Evolutionary conservation across 441 rosid genomes (phyloP).

Genomic region (Capsella rubella): DNA sequence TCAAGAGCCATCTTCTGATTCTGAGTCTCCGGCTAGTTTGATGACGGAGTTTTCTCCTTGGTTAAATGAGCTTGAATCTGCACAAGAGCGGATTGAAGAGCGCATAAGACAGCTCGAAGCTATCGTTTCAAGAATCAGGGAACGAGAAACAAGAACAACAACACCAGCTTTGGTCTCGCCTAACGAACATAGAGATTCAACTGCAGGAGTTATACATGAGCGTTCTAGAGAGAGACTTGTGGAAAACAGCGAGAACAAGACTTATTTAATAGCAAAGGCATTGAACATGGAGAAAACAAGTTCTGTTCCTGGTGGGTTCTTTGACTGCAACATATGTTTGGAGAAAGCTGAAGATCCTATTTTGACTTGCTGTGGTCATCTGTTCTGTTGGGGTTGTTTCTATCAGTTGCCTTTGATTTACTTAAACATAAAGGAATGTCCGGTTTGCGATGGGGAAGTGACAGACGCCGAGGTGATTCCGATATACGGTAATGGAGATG

Average conservation of each 20-base stretch:
- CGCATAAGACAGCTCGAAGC: conserved; percentile 64
- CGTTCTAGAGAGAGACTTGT: conserved; percentile 35
- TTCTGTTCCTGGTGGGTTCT: conserved; percentile 48
- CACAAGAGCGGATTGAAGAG: conserved; percentile 61
- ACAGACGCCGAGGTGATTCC: conserved; percentile 59
- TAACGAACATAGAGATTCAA: conserved; percentile 34
- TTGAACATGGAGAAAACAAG: conserved; percentile 50
- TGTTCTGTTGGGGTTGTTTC: conserved; percentile 66
- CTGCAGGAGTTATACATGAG: conserved; percentile 42
- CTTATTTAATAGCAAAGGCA: conserved; percentile 60
- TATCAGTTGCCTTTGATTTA: conserved; percentile 52
- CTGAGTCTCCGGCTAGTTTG: conserved; percentile 45
- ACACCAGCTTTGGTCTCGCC: conserved; percentile 8
- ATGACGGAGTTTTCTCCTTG: conserved; percentile 49
- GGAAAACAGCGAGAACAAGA: conserved; percentile 42
- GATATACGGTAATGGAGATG: conserved; percentile 57
- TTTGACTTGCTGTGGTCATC: conserved; percentile 64
- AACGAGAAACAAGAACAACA: conserved; percentile 44
- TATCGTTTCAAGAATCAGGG: conserved; percentile 55
- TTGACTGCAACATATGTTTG: conserved; percentile 60
- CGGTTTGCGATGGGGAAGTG: conserved; percentile 64
- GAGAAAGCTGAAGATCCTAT: conserved; percentile 55
- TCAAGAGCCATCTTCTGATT: conserved; percentile 47
- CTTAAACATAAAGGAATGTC: conserved; percentile 64
- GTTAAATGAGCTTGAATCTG: conserved; percentile 54